Evolutionary conservation across 2,329 filamentous ascomycete genomes (phyloP).

Genomic region (Lecanicillium sp.): DNA sequence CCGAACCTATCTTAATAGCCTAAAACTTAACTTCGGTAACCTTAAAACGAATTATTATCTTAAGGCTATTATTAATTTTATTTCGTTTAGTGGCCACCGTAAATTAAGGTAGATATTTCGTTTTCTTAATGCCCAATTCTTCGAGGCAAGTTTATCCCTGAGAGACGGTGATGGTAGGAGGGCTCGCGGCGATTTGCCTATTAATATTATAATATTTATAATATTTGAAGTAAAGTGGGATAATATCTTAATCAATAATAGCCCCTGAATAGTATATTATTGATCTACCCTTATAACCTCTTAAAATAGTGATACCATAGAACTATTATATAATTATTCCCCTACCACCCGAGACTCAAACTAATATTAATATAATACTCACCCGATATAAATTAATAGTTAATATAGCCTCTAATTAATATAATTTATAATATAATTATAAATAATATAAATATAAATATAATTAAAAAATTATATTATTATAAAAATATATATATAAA

Average conservation of each 20-base stretch:
- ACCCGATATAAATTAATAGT: too few relatives aligned
- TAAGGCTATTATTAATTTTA: neutral
- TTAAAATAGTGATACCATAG: too few relatives aligned
- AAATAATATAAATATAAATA: neutral
- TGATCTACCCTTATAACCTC: too few relatives aligned
- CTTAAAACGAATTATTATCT: slow-evolving; percentile 1
- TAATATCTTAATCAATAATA: too few relatives aligned
- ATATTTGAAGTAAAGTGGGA: neutral
- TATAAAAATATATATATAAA: too few relatives aligned
- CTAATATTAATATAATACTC: too few relatives aligned
- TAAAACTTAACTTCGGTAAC: slow-evolving; percentile 4
- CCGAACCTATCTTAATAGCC: neutral
- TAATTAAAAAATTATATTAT: neutral
- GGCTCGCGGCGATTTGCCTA: slow-evolving; percentile 4
- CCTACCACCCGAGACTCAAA: too few relatives aligned
- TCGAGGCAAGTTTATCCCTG: neutral
- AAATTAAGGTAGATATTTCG: neutral
- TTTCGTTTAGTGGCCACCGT: neutral
- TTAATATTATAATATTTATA: neutral
- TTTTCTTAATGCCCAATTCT: neutral
- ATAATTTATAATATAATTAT: neutral
- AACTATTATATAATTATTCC: too few relatives aligned
- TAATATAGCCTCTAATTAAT: too few relatives aligned
- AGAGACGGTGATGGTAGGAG: slow-evolving; percentile 6
- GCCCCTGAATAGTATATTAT: too few relatives aligned